Evolutionary conservation across 495 filamentous ascomycete species (phyloP).

Genomic region (Articulospora tetracladia): DNA sequence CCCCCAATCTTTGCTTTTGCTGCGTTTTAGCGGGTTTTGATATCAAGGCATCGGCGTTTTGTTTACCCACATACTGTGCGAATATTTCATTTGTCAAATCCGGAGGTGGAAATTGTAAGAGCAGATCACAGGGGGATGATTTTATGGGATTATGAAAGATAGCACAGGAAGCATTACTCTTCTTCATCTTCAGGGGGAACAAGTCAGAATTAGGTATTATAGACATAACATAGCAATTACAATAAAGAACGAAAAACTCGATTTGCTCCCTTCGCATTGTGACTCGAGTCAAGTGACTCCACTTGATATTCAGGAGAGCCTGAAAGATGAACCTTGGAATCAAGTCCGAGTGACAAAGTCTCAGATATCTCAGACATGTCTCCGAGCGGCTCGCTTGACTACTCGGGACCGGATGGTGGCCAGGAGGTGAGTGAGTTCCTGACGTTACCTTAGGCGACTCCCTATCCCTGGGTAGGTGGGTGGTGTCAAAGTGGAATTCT

Average conservation of each 20-base stretch:
- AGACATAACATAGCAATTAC: background rate
- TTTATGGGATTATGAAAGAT: background rate
- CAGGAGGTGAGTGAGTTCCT: too few species aligned
- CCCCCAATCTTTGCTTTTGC: background rate
- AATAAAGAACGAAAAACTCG: background rate
- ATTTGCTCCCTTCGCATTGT: too few species aligned
- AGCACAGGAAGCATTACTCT: background rate
- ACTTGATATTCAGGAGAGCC: background rate
- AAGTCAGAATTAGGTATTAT: background rate
- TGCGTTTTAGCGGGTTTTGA: background rate
- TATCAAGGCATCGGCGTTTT: background rate
- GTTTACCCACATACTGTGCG: background rate
- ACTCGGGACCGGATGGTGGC: too few species aligned
- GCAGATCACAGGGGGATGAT: background rate
- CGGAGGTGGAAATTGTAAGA: background rate
- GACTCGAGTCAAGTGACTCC: too few species aligned
- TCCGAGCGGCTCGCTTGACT: too few species aligned
- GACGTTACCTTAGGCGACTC: too few species aligned
- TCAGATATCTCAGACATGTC: too few species aligned
- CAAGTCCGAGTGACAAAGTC: too few species aligned
- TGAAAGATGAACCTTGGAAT: too few species aligned
- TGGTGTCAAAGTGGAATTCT: too few species aligned
- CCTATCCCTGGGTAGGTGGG: too few species aligned
- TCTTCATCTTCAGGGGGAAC: background rate
- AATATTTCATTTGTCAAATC: background rate